Conservation (phyloP, 2,329 filamentous ascomycete species). For the Xylaria polymorpha region DNA sequence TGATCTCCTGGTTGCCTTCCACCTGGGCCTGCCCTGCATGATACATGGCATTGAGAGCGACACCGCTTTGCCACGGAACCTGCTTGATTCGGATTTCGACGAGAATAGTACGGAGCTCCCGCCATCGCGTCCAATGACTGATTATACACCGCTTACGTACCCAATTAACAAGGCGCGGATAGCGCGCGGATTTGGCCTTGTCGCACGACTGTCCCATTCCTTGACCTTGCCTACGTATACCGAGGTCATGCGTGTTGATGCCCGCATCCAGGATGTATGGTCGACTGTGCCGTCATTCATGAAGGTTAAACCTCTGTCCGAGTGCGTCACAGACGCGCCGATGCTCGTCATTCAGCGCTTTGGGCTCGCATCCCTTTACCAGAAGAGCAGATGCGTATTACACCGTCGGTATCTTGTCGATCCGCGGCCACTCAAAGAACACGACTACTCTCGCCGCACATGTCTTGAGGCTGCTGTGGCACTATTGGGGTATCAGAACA, state of each 20-base stretch:
- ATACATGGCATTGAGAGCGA: constrained; percentile 72
- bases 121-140: constrained; percentile 64
- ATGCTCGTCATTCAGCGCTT: constrained; percentile 64
- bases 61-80: constrained; percentile 69
- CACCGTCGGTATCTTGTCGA: constrained; percentile 66
- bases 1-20: constrained; percentile 73
- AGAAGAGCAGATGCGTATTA: constrained; percentile 67
- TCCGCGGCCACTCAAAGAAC: constrained; percentile 55
- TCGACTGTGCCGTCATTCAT: constrained; percentile 60
- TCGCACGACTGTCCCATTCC: constrained; percentile 62
- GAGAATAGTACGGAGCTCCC: constrained; percentile 67
- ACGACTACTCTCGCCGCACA: constrained; percentile 63
- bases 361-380: constrained; percentile 63
- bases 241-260: constrained; percentile 63
- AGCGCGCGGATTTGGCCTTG: constrained; percentile 60
- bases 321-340: constrained; percentile 62
- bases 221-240: constrained; percentile 60
- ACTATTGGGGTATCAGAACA: constrained; percentile 61
- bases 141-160: constrained; percentile 70
- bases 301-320: constrained; percentile 60
- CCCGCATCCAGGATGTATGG: constrained; percentile 59
- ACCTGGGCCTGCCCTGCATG: constrained; percentile 75
- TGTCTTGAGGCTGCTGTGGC: constrained; percentile 63
- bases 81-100: constrained; percentile 74
- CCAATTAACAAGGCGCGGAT: constrained; percentile 63